Percentiles rank a stretch among this genome's conserved stretches.
phyloP scores from a whole-genome alignment of 805 yeast genomes.

The Candida tibetensis region DNA sequence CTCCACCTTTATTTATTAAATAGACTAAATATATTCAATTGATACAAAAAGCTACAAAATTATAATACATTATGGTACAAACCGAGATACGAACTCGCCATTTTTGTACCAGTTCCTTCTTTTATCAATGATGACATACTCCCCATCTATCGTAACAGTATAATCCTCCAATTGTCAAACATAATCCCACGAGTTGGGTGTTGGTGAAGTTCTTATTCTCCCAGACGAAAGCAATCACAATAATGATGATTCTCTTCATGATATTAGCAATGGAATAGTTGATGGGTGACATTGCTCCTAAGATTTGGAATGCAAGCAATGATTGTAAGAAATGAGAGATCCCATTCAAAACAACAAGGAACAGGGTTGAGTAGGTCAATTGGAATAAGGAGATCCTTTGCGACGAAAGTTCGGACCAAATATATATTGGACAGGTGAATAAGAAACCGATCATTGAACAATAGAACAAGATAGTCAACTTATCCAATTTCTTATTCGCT shows the following conservation, averaged over 20 bases:
- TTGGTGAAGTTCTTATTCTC: constrained; percentile 45
- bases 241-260: constrained; percentile 68
- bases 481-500: constrained; percentile 50
- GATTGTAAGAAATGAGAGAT: constrained; percentile 69
- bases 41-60: background rate
- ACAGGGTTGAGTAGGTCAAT: constrained; percentile 27
- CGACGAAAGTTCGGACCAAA: constrained; percentile 49
- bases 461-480: constrained; percentile 66
- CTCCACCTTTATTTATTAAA: no score
- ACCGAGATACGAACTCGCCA: background rate
- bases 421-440: constrained; percentile 65
- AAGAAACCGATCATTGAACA: constrained; percentile 69
- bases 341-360: constrained; percentile 58
- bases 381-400: constrained; percentile 27
- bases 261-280: constrained; percentile 79
- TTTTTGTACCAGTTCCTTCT: constrained; percentile 1
- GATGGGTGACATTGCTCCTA: constrained; percentile 71
- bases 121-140: constrained; percentile 7
- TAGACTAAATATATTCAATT: background rate
- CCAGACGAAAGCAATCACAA: constrained; percentile 61
- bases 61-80: background rate
- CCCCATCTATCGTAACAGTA: constrained; percentile 46
- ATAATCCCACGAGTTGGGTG: constrained; percentile 35
- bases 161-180: constrained; percentile 38
- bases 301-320: constrained; percentile 69